These are phyloP conservation scores for Litchi chinensis DNA, from an alignment of 345 rosid genomes.

Conservation along the genomic window DNA sequence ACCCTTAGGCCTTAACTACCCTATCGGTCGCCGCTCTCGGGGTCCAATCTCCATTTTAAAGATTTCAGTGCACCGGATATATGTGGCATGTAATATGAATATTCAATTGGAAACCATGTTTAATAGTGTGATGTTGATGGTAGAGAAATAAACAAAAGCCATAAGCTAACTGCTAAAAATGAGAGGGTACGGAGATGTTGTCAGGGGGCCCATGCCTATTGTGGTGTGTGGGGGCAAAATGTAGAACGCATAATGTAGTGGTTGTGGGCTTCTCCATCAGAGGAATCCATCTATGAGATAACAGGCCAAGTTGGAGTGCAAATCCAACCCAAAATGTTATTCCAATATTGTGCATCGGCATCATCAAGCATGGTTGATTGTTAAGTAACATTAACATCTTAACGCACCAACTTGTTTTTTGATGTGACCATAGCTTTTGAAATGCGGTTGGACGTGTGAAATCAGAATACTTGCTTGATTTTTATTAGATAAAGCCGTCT, in stretches of 20 bases:
- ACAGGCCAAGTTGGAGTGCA: not conserved
- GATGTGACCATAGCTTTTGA: not conserved
- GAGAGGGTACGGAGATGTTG: not conserved
- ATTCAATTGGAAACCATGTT: too few relatives aligned
- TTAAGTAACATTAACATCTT: not conserved
- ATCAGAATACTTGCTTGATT: not conserved
- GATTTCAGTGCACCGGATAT: too few relatives aligned
- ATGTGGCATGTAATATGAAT: too few relatives aligned
- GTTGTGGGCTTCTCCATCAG: not conserved
- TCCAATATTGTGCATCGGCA: too few relatives aligned
- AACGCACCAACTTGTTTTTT: not conserved
- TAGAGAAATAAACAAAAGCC: too few relatives aligned
- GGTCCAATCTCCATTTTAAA: too few relatives aligned
- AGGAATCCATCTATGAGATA: not conserved
- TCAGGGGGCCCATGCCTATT: not conserved
- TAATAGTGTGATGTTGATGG: too few relatives aligned
- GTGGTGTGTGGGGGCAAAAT: not conserved
- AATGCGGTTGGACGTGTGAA: not conserved
- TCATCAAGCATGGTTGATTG: not conserved
- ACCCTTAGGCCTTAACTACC: too few relatives aligned
- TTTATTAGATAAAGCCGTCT: not conserved
- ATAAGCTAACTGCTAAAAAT: not conserved
- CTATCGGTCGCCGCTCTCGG: not conserved
- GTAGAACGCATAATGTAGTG: not conserved
- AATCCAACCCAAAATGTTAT: not conserved